phyloP scores from a whole-genome alignment of 331 rosid species.

The Ulmus americana region DNA sequence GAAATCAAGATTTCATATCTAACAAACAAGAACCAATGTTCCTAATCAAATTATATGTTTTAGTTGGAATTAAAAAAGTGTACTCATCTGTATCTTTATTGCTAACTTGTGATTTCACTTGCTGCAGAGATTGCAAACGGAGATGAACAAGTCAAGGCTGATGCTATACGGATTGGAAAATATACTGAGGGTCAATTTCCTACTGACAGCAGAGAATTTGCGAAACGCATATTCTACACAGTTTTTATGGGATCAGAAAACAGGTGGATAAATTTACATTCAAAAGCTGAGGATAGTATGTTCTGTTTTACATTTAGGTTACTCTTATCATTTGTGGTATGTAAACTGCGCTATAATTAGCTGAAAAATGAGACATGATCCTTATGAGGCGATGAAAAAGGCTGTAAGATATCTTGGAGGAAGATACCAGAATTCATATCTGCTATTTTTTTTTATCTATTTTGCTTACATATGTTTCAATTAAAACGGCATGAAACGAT shows the following conservation, averaged over 20 bases:
- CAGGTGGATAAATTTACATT: slow-evolving; percentile 38
- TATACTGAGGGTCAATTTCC: slow-evolving; percentile 81
- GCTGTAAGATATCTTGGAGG: background rate
- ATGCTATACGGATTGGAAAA: slow-evolving; percentile 81
- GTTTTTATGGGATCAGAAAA: slow-evolving; percentile 96
- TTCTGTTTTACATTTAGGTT: background rate
- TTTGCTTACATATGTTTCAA: background rate
- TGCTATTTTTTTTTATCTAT: too few relatives aligned
- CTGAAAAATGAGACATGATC: background rate
- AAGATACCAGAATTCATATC: background rate
- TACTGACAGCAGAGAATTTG: slow-evolving; percentile 79
- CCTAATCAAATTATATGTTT: background rate
- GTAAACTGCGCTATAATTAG: background rate
- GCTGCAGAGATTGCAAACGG: slow-evolving; percentile 74
- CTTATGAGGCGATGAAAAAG: background rate
- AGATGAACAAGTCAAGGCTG: slow-evolving; percentile 85
- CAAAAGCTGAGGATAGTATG: background rate
- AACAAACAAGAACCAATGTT: background rate
- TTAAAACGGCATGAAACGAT: background rate
- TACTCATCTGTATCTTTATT: background rate
- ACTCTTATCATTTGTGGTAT: background rate
- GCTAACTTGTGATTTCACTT: slow-evolving; percentile 23
- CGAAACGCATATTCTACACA: slow-evolving; percentile 75
- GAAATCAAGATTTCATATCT: background rate
- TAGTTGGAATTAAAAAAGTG: background rate